Conservation (phyloP, 805 yeast genomes). For the Danielia oregonensis region DNA sequence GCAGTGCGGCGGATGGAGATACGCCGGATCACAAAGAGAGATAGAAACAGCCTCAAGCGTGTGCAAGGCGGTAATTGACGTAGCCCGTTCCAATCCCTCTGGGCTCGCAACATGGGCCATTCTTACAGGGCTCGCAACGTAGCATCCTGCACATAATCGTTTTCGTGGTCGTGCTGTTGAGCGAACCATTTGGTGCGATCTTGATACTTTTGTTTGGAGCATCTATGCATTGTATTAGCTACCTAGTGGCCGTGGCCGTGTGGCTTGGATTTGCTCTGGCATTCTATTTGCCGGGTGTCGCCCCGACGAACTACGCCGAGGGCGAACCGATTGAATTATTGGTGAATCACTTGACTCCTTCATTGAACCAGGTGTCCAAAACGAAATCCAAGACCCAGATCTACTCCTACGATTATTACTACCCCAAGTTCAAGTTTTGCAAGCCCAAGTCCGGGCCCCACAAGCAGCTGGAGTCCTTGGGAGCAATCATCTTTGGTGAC, state of each 20-base stretch:
- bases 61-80: neutral
- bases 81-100: too few species aligned
- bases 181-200: too few species aligned
- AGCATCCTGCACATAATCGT: too few species aligned
- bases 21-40: neutral
- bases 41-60: neutral
- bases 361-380: slow-evolving; percentile 41
- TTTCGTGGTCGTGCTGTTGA: too few species aligned
- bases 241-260: slow-evolving; percentile 12
- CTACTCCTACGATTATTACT: slow-evolving; percentile 80
- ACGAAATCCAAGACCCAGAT: slow-evolving; percentile 50
- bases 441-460: slow-evolving; percentile 59
- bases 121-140: too few species aligned
- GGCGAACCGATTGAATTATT: slow-evolving; percentile 72
- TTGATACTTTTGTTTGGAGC: too few species aligned
- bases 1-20: slow-evolving; percentile 6
- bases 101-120: too few species aligned
- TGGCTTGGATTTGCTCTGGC: slow-evolving; percentile 35
- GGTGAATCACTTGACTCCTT: slow-evolving; percentile 90
- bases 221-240: too few species aligned
- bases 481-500: slow-evolving; percentile 93
- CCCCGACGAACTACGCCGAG: slow-evolving; percentile 81
- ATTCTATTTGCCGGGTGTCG: slow-evolving; percentile 93
- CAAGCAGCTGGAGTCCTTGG: slow-evolving; percentile 85
- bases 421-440: slow-evolving; percentile 81